Evolutionary conservation across 768 basidiomycete genomes (phyloP).

Genomic region (Auricularia auricula-judae): DNA sequence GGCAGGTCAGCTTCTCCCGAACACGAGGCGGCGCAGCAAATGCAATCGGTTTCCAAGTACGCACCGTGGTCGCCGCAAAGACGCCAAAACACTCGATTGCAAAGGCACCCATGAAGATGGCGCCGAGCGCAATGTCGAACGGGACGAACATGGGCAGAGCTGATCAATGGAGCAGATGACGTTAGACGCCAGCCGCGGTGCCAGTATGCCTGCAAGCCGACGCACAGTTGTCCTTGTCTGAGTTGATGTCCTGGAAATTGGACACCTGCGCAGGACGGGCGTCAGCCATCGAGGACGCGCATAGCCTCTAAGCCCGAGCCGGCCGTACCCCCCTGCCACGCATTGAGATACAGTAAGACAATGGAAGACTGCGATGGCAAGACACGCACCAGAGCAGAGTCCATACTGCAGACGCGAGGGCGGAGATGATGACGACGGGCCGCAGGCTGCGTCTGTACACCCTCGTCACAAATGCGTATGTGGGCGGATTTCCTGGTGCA

Average conservation of each 20-base stretch:
- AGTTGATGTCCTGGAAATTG: constrained; percentile 43
- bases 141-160: constrained; percentile 34
- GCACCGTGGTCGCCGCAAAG: constrained; percentile 36
- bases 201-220: constrained; percentile 4
- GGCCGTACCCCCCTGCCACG: background rate
- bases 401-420: constrained; percentile 45
- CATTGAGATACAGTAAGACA: background rate
- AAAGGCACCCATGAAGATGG: constrained; percentile 39
- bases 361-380: background rate
- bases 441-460: constrained; percentile 48
- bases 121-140: constrained; percentile 50
- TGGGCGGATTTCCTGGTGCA: constrained; percentile 36
- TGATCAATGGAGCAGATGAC: background rate
- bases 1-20: background rate
- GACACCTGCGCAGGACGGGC: constrained; percentile 33
- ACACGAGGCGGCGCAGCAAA: background rate
- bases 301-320: background rate
- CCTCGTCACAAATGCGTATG: constrained; percentile 48
- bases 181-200: background rate
- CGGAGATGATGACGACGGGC: constrained; percentile 38
- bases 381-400: constrained; percentile 47
- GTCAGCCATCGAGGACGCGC: background rate
- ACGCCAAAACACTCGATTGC: constrained; percentile 48
- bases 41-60: constrained; percentile 14
- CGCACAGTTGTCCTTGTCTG: constrained; percentile 37